These are phyloP conservation scores for Lyophyllum atratum DNA, from an alignment of 768 basidiomycete genomes.

Conservation along the genomic window DNA sequence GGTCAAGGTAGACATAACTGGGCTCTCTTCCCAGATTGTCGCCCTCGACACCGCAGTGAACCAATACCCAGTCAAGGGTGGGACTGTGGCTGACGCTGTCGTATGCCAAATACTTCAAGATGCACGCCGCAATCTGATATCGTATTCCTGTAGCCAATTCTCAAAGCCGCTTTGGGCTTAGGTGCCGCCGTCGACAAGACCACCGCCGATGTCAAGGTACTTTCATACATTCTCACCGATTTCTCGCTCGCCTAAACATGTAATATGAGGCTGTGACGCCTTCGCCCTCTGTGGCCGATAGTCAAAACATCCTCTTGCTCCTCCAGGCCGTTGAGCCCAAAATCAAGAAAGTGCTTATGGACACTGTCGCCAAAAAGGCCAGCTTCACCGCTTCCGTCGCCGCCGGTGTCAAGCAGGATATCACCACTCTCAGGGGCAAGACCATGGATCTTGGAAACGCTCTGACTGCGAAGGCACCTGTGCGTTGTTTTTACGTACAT, in stretches of 20 bases:
- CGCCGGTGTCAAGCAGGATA: too few relatives aligned
- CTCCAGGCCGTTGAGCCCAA: neutral
- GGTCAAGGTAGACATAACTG: constrained; percentile 30
- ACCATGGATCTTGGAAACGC: too few relatives aligned
- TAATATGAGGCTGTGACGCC: neutral
- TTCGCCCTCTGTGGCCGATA: neutral
- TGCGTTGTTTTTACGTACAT: too few relatives aligned
- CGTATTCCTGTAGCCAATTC: too few relatives aligned
- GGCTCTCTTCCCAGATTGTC: constrained; percentile 22
- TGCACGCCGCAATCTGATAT: too few relatives aligned
- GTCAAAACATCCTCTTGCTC: neutral
- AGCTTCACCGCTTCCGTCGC: neutral
- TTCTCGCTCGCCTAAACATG: too few relatives aligned
- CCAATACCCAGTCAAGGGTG: constrained; percentile 23
- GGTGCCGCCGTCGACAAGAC: too few relatives aligned
- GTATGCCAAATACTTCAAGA: constrained; percentile 14
- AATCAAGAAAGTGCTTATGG: neutral
- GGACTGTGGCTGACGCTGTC: constrained; percentile 24
- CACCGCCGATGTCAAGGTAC: too few relatives aligned
- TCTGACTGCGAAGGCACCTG: too few relatives aligned
- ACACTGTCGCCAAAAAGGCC: neutral
- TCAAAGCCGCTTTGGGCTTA: too few relatives aligned
- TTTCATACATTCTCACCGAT: too few relatives aligned
- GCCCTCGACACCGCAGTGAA: constrained; percentile 30
- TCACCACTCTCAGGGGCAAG: too few relatives aligned